Evolutionary conservation across 2,329 filamentous ascomycete genomes (phyloP).

Genomic region (Talaromyces piceae): DNA sequence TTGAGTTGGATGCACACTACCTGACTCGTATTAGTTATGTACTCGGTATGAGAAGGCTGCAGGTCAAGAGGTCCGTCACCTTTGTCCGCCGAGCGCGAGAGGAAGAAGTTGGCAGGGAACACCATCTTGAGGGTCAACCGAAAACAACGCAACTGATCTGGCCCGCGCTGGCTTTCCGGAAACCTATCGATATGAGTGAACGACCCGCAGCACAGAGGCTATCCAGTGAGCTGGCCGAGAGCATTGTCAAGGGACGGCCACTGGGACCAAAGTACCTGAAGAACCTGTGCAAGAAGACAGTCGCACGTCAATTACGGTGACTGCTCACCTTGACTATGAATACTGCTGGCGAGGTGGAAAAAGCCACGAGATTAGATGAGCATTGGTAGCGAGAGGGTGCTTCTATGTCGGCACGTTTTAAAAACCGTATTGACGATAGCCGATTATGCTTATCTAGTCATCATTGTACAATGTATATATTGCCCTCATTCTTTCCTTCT

Average conservation of each 20-base stretch:
- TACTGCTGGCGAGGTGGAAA: too few species aligned
- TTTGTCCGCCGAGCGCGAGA: neutral
- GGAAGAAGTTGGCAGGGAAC: neutral
- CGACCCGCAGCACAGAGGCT: neutral
- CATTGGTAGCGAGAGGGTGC: too few species aligned
- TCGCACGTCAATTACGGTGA: neutral
- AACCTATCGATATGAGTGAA: neutral
- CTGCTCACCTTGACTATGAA: too few species aligned
- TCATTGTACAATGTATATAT: too few species aligned
- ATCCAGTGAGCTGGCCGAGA: neutral
- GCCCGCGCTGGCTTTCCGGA: neutral
- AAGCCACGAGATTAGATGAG: too few species aligned
- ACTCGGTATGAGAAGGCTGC: neutral
- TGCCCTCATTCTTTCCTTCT: too few species aligned
- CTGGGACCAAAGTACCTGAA: neutral
- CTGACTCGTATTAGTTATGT: conserved; percentile 9
- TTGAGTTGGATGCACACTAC: conserved; percentile 11
- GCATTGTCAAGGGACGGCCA: neutral
- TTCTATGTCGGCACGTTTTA: too few species aligned
- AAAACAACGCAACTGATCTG: neutral
- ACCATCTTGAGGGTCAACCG: neutral
- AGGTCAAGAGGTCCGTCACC: neutral
- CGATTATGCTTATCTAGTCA: too few species aligned
- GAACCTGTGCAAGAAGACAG: neutral
- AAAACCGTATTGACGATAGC: too few species aligned